Evolutionary conservation across 2,329 filamentous ascomycete genomes (phyloP).

Genomic region (Penicillium hesseltinei): DNA sequence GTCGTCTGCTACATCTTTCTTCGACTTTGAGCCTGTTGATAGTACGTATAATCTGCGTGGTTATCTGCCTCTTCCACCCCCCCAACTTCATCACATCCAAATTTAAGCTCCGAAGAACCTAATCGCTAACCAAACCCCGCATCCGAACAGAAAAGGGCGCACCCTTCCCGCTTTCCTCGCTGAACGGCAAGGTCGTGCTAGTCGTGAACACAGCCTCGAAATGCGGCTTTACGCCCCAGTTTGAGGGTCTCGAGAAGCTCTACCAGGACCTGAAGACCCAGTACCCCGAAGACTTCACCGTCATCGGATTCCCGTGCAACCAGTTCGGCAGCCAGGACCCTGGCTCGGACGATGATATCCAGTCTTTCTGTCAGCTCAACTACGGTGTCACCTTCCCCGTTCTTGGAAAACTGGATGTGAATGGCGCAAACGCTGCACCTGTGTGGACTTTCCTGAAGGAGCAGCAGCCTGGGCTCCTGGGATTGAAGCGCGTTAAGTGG

Average conservation of each 20-base stretch:
- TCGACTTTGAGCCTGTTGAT: constrained; percentile 59
- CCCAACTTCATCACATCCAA: neutral
- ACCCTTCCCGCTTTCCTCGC: constrained; percentile 66
- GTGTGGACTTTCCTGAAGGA: constrained; percentile 73
- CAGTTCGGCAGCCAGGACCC: constrained; percentile 93
- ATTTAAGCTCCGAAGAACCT: neutral
- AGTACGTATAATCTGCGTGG: constrained; percentile 43
- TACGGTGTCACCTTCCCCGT: constrained; percentile 92
- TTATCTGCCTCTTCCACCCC: neutral
- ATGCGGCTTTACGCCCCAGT: constrained; percentile 98
- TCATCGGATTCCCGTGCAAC: constrained; percentile 98
- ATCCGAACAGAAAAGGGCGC: constrained; percentile 64
- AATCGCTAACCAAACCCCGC: constrained; percentile 6
- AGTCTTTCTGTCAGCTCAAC: constrained; percentile 85
- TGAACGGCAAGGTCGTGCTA: constrained; percentile 90
- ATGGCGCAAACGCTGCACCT: constrained; percentile 76
- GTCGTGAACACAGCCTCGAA: constrained; percentile 98
- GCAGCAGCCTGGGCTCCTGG: constrained; percentile 76
- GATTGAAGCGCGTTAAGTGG: constrained; percentile 93
- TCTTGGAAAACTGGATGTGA: constrained; percentile 89
- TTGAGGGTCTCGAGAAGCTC: constrained; percentile 82
- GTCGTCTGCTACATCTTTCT: constrained; percentile 59
- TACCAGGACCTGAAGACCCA: constrained; percentile 73
- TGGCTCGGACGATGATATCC: constrained; percentile 75
- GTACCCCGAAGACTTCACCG: constrained; percentile 73